phyloP scores from a whole-genome alignment of 208 protist species.

The Leishmania tropica region DNA sequence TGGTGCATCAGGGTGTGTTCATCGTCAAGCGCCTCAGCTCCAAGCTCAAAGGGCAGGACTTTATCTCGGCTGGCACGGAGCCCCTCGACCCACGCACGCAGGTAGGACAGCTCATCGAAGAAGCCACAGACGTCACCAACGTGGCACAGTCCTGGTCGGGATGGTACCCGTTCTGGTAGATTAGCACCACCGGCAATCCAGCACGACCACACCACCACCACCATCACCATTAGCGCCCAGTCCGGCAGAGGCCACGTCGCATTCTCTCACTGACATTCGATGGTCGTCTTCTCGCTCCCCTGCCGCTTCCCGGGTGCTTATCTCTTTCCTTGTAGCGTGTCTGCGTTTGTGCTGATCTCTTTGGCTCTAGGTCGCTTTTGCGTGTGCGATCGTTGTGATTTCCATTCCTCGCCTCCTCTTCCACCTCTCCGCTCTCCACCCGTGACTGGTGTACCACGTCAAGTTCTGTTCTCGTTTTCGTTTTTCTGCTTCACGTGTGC shows the following conservation, averaged over 20 bases:
- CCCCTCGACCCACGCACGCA: constrained; percentile 74
- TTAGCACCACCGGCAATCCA: too few relatives aligned
- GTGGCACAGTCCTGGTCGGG: constrained; percentile 91
- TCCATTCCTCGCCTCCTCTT: background rate
- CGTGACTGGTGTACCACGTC: background rate
- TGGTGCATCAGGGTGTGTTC: constrained; percentile 81
- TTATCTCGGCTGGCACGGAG: constrained; percentile 39
- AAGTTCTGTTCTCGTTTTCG: background rate
- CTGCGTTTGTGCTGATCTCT: background rate
- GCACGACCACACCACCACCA: background rate
- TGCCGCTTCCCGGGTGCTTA: background rate
- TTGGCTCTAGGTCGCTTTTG: background rate
- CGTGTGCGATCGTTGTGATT: background rate
- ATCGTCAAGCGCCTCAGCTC: constrained; percentile 83
- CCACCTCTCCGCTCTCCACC: background rate
- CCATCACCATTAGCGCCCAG: background rate
- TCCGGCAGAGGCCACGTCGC: background rate
- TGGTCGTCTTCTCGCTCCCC: background rate
- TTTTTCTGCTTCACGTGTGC: constrained; percentile 15
- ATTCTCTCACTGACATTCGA: background rate
- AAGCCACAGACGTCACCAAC: constrained; percentile 86
- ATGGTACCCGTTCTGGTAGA: constrained; percentile 92
- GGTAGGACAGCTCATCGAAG: constrained; percentile 80
- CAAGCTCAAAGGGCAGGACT: constrained; percentile 85
- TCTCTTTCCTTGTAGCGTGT: background rate